A percentile compares a stretch with the other conserved stretches of the same genome.
Evolutionary conservation across 2,329 filamentous ascomycete species (phyloP).

Genomic region (Talaromyces sp.): DNA sequence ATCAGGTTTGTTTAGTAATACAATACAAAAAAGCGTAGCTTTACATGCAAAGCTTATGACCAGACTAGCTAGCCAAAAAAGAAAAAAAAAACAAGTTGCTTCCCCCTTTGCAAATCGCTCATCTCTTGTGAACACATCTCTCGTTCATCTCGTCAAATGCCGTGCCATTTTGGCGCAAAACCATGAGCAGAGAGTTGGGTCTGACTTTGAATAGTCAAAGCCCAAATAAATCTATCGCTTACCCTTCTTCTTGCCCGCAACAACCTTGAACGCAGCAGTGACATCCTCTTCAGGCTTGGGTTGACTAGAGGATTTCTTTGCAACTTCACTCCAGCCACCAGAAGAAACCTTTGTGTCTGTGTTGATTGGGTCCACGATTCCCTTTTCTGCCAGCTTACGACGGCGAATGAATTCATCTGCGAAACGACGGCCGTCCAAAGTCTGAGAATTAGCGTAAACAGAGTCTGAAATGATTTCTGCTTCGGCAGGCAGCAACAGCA

Average conservation of each 20-base stretch:
- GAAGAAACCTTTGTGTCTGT: conserved; percentile 45
- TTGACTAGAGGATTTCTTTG: conserved; percentile 71
- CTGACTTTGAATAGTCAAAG: neutral
- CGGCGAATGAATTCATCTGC: conserved; percentile 91
- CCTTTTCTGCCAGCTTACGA: conserved; percentile 88
- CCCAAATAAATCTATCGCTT: conserved; percentile 55
- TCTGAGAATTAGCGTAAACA: conserved; percentile 79
- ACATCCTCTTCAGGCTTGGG: conserved; percentile 44
- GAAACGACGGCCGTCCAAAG: conserved; percentile 88
- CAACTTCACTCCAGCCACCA: conserved; percentile 92
- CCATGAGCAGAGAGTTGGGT: neutral
- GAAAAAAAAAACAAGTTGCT: neutral
- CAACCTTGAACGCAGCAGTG: conserved; percentile 74
- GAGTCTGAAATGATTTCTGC: conserved; percentile 80
- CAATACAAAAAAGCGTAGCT: neutral
- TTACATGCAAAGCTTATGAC: neutral
- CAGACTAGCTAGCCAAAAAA: neutral
- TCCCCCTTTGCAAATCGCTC: neutral
- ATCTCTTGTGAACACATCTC: neutral
- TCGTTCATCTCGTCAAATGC: neutral
- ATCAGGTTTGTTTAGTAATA: neutral
- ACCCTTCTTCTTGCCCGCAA: conserved; percentile 85
- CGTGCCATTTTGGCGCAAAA: neutral
- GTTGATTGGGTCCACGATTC: conserved; percentile 64
- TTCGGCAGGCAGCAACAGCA: conserved; percentile 72